phyloP scores from a whole-genome alignment of 495 filamentous ascomycete species.

The Lasiosphaeria miniovina region DNA sequence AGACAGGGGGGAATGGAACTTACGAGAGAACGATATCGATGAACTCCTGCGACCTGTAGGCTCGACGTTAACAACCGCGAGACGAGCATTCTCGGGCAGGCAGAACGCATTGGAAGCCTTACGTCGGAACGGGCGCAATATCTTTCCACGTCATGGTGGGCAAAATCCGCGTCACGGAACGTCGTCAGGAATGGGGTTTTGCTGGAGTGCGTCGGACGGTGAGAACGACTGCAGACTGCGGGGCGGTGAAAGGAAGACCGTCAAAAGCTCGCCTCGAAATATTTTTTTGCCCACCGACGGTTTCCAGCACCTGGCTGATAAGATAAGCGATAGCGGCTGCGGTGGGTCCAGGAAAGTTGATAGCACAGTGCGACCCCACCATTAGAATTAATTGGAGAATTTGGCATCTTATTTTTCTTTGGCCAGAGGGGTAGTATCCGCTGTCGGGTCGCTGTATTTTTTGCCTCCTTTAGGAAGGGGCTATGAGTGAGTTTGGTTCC shows the following conservation, averaged over 20 bases:
- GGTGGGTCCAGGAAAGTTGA: not conserved
- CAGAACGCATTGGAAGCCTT: constrained; percentile 27
- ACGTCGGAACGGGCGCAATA: constrained; percentile 88
- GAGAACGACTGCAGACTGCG: constrained; percentile 20
- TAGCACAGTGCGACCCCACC: not conserved
- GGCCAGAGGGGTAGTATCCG: too few species aligned
- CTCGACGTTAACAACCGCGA: not conserved
- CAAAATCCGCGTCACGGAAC: constrained; percentile 7
- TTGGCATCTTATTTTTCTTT: too few species aligned
- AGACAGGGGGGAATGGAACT: constrained; percentile 11
- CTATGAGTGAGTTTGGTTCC: too few species aligned
- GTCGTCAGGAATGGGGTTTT: constrained; percentile 13
- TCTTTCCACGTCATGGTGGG: constrained; percentile 53
- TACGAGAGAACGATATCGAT: constrained; percentile 82
- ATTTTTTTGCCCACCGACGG: constrained; percentile 24
- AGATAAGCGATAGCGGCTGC: constrained; percentile 23
- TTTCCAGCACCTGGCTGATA: constrained; percentile 22
- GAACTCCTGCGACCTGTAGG: constrained; percentile 65
- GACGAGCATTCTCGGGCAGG: not conserved
- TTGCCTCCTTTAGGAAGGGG: too few species aligned
- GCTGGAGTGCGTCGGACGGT: constrained; percentile 7
- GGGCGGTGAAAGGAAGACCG: constrained; percentile 26
- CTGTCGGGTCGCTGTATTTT: too few species aligned
- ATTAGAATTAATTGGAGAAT: constrained; percentile 7
- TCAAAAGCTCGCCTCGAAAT: constrained; percentile 20